phyloP scores from a whole-genome alignment of 495 filamentous ascomycete genomes.

The Neurospora sp. region DNA sequence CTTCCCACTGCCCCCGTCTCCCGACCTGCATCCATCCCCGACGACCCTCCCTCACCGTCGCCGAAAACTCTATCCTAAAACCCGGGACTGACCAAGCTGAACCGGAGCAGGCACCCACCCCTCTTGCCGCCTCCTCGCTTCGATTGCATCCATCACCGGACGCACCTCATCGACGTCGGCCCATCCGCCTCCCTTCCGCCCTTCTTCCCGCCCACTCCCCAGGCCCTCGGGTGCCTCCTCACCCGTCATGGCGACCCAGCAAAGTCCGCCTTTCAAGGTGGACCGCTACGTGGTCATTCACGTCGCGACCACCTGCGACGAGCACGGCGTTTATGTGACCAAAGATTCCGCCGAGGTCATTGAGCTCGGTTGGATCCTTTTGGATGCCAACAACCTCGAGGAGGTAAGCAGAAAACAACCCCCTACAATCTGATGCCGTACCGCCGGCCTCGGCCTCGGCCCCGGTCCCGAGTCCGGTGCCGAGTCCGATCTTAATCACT shows the following conservation, averaged over 20 bases:
- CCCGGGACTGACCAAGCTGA: neutral
- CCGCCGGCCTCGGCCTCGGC: neutral
- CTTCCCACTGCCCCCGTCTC: neutral
- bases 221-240: neutral
- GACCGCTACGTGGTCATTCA: conserved; percentile 97
- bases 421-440: neutral
- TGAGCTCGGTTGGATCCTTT: conserved; percentile 93
- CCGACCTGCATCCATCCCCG: neutral
- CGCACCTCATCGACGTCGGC: neutral
- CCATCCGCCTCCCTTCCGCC: neutral
- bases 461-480: neutral
- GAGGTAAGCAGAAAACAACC: conserved; percentile 52
- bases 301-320: conserved; percentile 96
- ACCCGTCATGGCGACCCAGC: conserved; percentile 34
- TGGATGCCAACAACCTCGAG: conserved; percentile 82
- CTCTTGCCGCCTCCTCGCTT: neutral
- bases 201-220: neutral
- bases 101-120: neutral
- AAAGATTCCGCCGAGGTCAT: conserved; percentile 99
- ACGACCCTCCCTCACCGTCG: neutral
- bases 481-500: neutral
- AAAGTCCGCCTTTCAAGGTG: conserved; percentile 48
- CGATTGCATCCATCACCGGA: neutral
- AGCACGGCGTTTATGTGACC: conserved; percentile 97
- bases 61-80: neutral